Percentiles rank a stretch among this genome's conserved stretches.
Evolutionary conservation across 2,329 filamentous ascomycete species (phyloP).

Genomic region (Alternaria arbusti): DNA sequence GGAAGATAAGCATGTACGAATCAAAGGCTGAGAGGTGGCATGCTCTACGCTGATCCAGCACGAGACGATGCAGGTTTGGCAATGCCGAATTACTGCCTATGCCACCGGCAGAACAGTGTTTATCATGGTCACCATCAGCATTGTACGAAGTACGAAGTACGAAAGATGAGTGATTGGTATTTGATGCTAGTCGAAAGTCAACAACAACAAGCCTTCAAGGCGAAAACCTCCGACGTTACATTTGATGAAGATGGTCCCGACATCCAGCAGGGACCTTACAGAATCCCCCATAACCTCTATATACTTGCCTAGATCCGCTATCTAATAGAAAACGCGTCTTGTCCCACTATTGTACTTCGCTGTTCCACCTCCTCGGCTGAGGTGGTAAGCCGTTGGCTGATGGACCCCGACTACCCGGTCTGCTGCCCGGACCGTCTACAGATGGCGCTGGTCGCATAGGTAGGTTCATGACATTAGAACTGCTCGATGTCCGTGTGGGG

Average conservation of each 20-base stretch:
- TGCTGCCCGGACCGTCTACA: constrained; percentile 32
- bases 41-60: not conserved
- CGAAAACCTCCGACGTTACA: not conserved
- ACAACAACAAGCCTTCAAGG: constrained; percentile 1
- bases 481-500: constrained; percentile 53
- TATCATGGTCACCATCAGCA: not conserved
- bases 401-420: constrained; percentile 30
- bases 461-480: constrained; percentile 50
- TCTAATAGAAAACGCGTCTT: not conserved
- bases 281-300: not conserved
- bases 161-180: not conserved
- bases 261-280: not conserved
- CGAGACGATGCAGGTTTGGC: not conserved
- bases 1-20: not conserved
- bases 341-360: constrained; percentile 32
- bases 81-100: not conserved
- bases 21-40: not conserved
- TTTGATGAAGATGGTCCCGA: not conserved
- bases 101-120: not conserved
- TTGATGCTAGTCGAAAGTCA: not conserved
- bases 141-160: not conserved
- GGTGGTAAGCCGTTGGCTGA: constrained; percentile 12
- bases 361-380: constrained; percentile 41
- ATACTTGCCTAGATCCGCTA: not conserved
- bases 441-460: constrained; percentile 55